These are phyloP conservation scores for Umbilicaria muhlenbergii DNA, from an alignment of 495 filamentous ascomycete genomes.

Conservation along the genomic window DNA sequence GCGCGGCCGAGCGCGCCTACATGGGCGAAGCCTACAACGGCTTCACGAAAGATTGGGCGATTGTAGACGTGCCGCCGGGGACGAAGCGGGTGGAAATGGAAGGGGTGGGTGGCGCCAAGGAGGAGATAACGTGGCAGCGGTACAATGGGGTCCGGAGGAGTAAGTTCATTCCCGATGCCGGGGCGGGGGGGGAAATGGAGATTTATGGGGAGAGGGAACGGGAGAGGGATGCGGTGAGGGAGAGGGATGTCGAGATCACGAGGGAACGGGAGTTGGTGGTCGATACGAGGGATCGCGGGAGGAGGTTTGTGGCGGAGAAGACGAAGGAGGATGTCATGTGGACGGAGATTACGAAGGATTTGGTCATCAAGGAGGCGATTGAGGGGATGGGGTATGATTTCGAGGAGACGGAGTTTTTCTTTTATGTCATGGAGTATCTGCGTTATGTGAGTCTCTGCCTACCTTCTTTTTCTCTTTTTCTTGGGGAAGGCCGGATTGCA, in stretches of 20 bases:
- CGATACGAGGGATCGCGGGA: constrained; percentile 23
- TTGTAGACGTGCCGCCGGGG: constrained; percentile 67
- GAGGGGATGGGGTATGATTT: constrained; percentile 73
- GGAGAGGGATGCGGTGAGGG: not conserved
- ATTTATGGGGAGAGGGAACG: constrained; percentile 4
- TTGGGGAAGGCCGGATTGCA: not conserved
- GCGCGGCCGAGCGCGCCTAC: constrained; percentile 39
- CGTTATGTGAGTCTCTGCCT: constrained; percentile 58
- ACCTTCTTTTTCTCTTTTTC: constrained; percentile 1
- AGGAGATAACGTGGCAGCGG: constrained; percentile 59
- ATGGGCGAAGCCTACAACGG: constrained; percentile 54
- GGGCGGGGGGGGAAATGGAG: constrained; percentile 18
- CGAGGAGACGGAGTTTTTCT: constrained; percentile 80
- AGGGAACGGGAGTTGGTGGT: constrained; percentile 14
- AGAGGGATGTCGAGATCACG: constrained; percentile 12
- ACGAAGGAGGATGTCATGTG: constrained; percentile 53
- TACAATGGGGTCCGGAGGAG: constrained; percentile 61
- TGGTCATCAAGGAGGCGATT: constrained; percentile 80
- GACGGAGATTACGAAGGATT: constrained; percentile 94
- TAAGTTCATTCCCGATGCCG: constrained; percentile 40
- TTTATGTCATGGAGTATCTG: constrained; percentile 86
- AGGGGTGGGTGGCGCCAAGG: constrained; percentile 46
- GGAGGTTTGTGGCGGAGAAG: constrained; percentile 25
- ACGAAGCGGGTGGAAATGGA: constrained; percentile 64
- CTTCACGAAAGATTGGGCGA: constrained; percentile 54